These are phyloP conservation scores for Beauveria bassiana DNA, from an alignment of 2,329 filamentous ascomycete genomes.

Conservation along the genomic window DNA sequence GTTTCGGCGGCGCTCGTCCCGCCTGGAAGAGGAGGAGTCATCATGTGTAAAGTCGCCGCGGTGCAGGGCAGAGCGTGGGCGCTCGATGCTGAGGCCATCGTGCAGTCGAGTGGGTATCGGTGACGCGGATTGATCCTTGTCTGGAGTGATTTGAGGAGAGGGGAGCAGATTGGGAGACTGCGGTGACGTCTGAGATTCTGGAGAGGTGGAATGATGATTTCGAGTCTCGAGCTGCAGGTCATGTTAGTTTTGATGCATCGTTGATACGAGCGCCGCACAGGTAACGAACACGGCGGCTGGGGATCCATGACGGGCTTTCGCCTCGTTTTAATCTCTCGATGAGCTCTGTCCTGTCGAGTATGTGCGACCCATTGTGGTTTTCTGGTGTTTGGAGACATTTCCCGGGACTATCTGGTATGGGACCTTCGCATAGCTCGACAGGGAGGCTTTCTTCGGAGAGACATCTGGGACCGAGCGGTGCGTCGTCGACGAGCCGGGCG, in stretches of 20 bases:
- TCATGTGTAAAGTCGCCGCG: conserved; percentile 56
- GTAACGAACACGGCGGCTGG: conserved; percentile 51
- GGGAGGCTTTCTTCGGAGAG: conserved; percentile 54
- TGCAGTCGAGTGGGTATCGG: conserved; percentile 34
- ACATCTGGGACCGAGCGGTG: conserved; percentile 17
- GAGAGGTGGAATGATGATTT: conserved; percentile 18
- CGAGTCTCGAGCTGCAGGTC: conserved; percentile 30
- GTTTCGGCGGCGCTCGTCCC: conserved; percentile 13
- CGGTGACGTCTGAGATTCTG: conserved; percentile 24
- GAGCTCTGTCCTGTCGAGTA: conserved; percentile 63
- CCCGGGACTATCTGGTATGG: conserved; percentile 36
- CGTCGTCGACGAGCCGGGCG: conserved; percentile 1
- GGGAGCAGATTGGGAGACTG: conserved; percentile 35
- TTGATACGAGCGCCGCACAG: no score
- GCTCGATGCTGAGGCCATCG: conserved; percentile 61
- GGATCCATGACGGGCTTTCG: conserved; percentile 68
- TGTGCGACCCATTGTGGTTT: conserved; percentile 23
- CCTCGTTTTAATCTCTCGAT: conserved; percentile 78
- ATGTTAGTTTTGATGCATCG: conserved; percentile 8
- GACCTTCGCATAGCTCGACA: conserved; percentile 54
- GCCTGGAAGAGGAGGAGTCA: conserved; percentile 13
- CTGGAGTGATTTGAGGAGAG: conserved; percentile 40
- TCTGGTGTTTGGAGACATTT: conserved; percentile 16
- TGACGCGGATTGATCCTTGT: conserved; percentile 27
- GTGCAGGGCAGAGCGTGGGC: conserved; percentile 70